Conservation (phyloP, 2,329 filamentous ascomycete species). For the Pseudocercospora eumusae region DNA sequence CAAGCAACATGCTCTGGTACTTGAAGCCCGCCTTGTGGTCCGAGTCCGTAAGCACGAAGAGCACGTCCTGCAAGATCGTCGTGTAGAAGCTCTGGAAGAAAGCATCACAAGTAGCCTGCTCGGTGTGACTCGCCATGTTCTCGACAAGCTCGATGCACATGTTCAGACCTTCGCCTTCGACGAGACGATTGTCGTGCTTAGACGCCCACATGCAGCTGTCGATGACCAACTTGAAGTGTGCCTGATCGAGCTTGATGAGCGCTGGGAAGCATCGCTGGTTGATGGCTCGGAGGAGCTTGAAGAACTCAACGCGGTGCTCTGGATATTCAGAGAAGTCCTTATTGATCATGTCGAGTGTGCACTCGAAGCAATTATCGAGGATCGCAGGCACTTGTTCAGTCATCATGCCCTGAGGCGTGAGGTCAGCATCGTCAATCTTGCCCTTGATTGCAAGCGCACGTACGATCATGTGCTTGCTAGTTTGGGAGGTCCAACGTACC, state of each 20-base stretch:
- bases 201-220: slow-evolving; percentile 99
- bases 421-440: slow-evolving; percentile 35
- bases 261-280: slow-evolving; percentile 97
- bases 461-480: slow-evolving; percentile 54
- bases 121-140: slow-evolving; percentile 87
- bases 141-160: slow-evolving; percentile 98
- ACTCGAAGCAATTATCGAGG: slow-evolving; percentile 98
- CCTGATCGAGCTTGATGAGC: slow-evolving; percentile 87
- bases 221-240: slow-evolving; percentile 99
- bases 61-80: slow-evolving; percentile 92
- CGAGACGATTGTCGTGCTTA: slow-evolving; percentile 98
- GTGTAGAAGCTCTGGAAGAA: slow-evolving; percentile 99
- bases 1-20: slow-evolving; percentile 89
- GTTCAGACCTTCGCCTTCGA: slow-evolving; percentile 91
- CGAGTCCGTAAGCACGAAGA: slow-evolving; percentile 95
- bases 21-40: slow-evolving; percentile 99
- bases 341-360: slow-evolving; percentile 99
- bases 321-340: slow-evolving; percentile 99
- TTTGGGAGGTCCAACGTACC: slow-evolving; percentile 66
- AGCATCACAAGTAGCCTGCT: slow-evolving; percentile 79
- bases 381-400: slow-evolving; percentile 96
- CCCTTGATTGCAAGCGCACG: slow-evolving; percentile 28
- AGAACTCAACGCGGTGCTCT: slow-evolving; percentile 98
- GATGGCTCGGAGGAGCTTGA: slow-evolving; percentile 93
- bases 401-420: slow-evolving; percentile 72